A percentile compares a stretch with the other conserved stretches of the same genome.
These are phyloP conservation scores for Rhododendron ovatum DNA, from an alignment of 148 eudicot species.

Conservation along the genomic window DNA sequence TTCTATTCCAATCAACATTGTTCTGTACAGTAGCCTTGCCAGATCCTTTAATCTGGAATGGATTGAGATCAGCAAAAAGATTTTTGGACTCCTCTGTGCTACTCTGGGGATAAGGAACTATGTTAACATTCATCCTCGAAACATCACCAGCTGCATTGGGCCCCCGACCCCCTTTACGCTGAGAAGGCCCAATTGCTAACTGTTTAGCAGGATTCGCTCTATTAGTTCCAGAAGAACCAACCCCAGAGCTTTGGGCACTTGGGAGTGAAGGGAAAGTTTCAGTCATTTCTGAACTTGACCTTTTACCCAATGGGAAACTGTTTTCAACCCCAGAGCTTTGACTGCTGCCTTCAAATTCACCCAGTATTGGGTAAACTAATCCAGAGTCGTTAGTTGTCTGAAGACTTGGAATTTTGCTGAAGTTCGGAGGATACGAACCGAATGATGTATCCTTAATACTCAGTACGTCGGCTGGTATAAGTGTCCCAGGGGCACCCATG, in stretches of 20 bases:
- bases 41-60: constrained; percentile 71
- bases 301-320: constrained; percentile 19
- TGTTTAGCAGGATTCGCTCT: constrained; percentile 41
- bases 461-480: constrained; percentile 74
- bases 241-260: constrained; percentile 35
- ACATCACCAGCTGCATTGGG: constrained; percentile 72
- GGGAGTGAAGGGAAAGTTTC: constrained; percentile 39
- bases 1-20: constrained; percentile 42
- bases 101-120: constrained; percentile 65
- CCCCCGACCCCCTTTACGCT: constrained; percentile 78
- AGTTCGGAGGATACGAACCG: constrained; percentile 37
- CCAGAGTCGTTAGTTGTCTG: constrained; percentile 37
- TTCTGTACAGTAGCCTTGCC: constrained; percentile 54
- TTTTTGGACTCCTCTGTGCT: constrained; percentile 60
- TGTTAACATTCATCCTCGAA: constrained; percentile 75
- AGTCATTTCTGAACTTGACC: constrained; percentile 26
- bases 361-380: constrained; percentile 27
- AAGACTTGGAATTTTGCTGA: constrained; percentile 40
- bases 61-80: constrained; percentile 94
- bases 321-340: constrained; percentile 29
- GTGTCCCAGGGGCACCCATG: constrained; percentile 98
- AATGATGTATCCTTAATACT: constrained; percentile 51
- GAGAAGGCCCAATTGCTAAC: constrained; percentile 66
- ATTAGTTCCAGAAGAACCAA: constrained; percentile 56
- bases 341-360: constrained; percentile 22